Base-by-base conservation (phyloP, 192 early-diverging fungal species). In the Entomortierella parvispora region DNA sequence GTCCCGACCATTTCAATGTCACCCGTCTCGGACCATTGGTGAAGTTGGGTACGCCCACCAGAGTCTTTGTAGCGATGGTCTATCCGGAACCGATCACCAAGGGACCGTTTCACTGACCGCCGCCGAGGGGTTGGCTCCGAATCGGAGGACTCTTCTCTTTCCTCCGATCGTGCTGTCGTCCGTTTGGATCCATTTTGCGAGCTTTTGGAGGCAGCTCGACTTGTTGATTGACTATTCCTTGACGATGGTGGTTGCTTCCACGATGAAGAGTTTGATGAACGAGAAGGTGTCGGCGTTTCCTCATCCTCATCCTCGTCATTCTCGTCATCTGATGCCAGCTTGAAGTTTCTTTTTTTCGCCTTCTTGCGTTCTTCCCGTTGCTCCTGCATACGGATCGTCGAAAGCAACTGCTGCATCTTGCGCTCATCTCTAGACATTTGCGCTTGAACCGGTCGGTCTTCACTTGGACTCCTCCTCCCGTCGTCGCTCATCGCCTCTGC, bases 351-450 rank as follows among this genome's bases (percentile, higher is more conserved):
- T 57, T 81, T 79, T 50, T 82, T 85, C 37, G 80, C 81, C 32
- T 66, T 80, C 46, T 82, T 80, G 6, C 72, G 68, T 23, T 69
- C 61, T 44, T 82, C 71, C 71, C 72, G 63, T 44, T 87, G 84
- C 42, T 92, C 90, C 67, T 89, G 74, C 52, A 83, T 84, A 50
- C 88, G 82, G 47, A 92, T 85, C 0, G 89, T 84, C 5, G 82
- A 82, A 79, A 92, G 80, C 34, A 89, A 67, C 15, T 82, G 84
- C 57, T 90, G 88, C 52, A 92, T 83, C 62, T 92, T 92, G 31
- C 88, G 84, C 58, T 92, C 90, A 40, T 92, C 90, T 15, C 90
- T 79, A 15, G 89, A 88, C 58, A 91, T 64, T 12, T 71, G 69
- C 20, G 22, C 57, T 15, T 45, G 57, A 11, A 45, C 22, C 37